Conservation (phyloP, 192 early-diverging fungal genomes). For the Backusella luteola region DNA sequence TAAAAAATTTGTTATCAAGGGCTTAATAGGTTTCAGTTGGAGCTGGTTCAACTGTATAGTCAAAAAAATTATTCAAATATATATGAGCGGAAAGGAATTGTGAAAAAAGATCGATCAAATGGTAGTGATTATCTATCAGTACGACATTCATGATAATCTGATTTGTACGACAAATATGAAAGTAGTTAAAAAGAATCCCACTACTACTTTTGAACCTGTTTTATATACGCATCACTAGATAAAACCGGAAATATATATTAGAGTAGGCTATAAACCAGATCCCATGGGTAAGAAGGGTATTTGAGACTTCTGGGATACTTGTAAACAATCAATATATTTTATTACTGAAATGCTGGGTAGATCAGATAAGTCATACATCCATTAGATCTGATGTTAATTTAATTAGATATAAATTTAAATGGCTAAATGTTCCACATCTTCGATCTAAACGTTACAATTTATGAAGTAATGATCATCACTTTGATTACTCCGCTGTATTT, state of each 20-base stretch:
- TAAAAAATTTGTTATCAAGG: too few species aligned
- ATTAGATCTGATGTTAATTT: neutral
- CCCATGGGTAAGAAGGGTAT: neutral
- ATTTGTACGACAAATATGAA: neutral
- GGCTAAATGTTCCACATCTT: neutral
- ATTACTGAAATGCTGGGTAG: neutral
- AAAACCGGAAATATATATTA: neutral
- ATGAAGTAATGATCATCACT: neutral
- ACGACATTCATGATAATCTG: neutral
- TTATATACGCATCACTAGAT: neutral
- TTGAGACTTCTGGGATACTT: neutral
- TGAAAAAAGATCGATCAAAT: constrained; percentile 5
- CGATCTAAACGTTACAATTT: neutral
- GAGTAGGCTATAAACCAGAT: neutral
- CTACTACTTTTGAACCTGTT: neutral
- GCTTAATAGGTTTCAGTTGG: neutral
- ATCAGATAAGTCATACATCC: neutral
- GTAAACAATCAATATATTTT: neutral
- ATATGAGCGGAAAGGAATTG: neutral
- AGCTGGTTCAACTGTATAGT: too few species aligned
- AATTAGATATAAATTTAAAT: neutral
- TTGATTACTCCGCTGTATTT: neutral
- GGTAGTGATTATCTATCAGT: constrained; percentile 7
- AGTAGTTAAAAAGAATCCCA: neutral
- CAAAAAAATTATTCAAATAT: neutral